Base-by-base conservation (phyloP, 1,284 basidiomycete genomes). In the Athelia psychrophila region DNA sequence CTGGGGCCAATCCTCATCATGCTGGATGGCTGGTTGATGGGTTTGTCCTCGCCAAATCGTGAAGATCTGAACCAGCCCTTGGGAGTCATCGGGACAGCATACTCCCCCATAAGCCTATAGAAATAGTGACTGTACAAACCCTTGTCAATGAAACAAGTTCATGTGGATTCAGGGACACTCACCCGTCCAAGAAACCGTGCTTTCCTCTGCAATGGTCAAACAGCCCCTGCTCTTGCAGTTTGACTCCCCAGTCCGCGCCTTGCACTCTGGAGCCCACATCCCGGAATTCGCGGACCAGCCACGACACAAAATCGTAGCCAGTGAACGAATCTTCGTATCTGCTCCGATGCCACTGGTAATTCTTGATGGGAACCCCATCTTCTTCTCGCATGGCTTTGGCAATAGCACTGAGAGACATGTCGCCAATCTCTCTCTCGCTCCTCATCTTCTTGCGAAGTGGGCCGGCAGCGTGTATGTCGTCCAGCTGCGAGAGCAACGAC, bases 141-240 rank as follows among this genome's bases (percentile, higher is more conserved):
- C n/a, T 18, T 42, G 38, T 18, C n/a, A 51, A 33, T 23, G 42
- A 50, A 30, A 51, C 49, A 22, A 46, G n/a, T n/a, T n/a, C 40
- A 44, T 35, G 36, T 22, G 44, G 33, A n/a, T 33, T 27, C 5
- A 23, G 32, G 16, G 18, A 20, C n/a, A 61, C 81, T 65, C 54
- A 90, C 90, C 91, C 91, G 61, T 95, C 92, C 54, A 95, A 68
- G 69, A 95, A 95, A 1, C 80, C 83, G 64, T 95, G 93, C 8
- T 79, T 74, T 2, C 84, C 82, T 51, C 84, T 75, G 63, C 87
- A 88, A 70, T 95, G 93, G 57, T 91, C 86, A 60, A 96, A 87
- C 40, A 95, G 67, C 0, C 91, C 93, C 61, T 88, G 83, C 47
- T 91, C 85, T 57, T 86, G 78, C 20, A 95, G 65, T 57, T 79